Evolutionary conservation across 768 basidiomycete species (phyloP).

Genomic region (Lactarius tabidus): DNA sequence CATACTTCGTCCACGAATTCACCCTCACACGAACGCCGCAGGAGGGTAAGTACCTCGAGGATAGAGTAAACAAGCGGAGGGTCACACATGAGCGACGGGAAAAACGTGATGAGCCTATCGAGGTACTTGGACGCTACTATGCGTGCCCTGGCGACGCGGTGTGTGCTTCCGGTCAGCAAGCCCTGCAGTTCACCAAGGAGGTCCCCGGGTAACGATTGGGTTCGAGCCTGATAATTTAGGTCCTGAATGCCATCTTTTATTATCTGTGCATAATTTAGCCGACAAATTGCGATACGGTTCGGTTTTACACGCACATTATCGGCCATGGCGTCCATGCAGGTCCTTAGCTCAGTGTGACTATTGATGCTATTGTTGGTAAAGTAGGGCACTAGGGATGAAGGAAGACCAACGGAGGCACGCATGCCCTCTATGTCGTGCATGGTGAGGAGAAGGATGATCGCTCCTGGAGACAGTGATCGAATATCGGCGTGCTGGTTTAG

Average conservation of each 20-base stretch:
- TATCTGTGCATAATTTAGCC: constrained; percentile 46
- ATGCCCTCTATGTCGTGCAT: constrained; percentile 88
- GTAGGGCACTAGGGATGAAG: constrained; percentile 80
- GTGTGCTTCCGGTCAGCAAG: constrained; percentile 77
- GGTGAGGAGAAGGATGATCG: constrained; percentile 78
- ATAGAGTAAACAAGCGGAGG: constrained; percentile 82
- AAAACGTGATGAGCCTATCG: constrained; percentile 80
- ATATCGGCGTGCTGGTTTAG: constrained; percentile 64
- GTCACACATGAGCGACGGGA: constrained; percentile 94
- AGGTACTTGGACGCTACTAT: constrained; percentile 81
- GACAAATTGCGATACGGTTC: not conserved
- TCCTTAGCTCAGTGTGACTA: constrained; percentile 56
- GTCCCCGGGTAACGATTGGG: constrained; percentile 67
- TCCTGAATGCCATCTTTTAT: constrained; percentile 70
- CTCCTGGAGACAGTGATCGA: constrained; percentile 71
- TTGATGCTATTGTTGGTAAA: constrained; percentile 87
- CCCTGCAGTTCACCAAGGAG: constrained; percentile 69
- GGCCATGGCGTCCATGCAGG: constrained; percentile 82
- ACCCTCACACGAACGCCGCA: constrained; percentile 85
- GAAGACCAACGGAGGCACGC: constrained; percentile 73
- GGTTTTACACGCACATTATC: constrained; percentile 57
- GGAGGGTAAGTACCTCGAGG: constrained; percentile 84
- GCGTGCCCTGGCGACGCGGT: constrained; percentile 76
- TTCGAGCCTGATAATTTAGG: constrained; percentile 68
- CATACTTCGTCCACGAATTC: constrained; percentile 87